These are phyloP conservation scores for Penicillium sp. DNA, from an alignment of 2,329 filamentous ascomycete species.

Conservation along the genomic window DNA sequence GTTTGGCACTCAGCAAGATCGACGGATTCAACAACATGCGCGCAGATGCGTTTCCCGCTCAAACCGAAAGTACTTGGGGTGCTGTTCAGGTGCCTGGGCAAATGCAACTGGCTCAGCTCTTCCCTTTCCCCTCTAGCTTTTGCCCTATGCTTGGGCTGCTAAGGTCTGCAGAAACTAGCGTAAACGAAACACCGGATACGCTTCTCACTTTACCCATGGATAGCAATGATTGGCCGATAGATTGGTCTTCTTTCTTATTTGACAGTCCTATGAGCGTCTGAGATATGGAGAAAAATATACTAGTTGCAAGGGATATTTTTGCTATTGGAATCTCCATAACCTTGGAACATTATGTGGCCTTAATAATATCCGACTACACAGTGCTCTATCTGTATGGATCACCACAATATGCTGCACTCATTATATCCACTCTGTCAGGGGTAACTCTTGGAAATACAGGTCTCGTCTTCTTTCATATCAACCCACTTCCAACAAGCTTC, in stretches of 20 bases:
- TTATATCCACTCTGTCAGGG: neutral
- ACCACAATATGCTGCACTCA: neutral
- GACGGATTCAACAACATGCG: neutral
- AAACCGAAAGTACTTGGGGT: neutral
- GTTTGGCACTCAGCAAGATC: neutral
- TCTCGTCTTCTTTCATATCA: neutral
- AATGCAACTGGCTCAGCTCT: neutral
- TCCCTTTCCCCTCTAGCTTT: neutral
- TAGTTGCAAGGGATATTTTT: neutral
- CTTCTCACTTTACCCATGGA: neutral
- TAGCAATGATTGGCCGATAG: conserved; percentile 3
- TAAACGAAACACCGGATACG: neutral
- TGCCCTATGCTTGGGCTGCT: conserved; percentile 1
- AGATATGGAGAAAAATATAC: neutral
- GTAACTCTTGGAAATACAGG: neutral
- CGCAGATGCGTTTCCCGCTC: neutral
- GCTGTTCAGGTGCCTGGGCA: neutral
- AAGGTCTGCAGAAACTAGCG: neutral
- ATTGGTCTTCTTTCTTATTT: conserved; percentile 3
- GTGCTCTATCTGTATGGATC: neutral
- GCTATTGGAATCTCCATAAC: neutral
- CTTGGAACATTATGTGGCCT: neutral
- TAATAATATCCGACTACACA: neutral
- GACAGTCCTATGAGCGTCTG: neutral
- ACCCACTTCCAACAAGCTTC: conserved; percentile 3